Percentiles rank a stretch among this genome's conserved stretches.
Conservation (phyloP, 495 filamentous ascomycete species). For the Cenococcum geophilum region DNA sequence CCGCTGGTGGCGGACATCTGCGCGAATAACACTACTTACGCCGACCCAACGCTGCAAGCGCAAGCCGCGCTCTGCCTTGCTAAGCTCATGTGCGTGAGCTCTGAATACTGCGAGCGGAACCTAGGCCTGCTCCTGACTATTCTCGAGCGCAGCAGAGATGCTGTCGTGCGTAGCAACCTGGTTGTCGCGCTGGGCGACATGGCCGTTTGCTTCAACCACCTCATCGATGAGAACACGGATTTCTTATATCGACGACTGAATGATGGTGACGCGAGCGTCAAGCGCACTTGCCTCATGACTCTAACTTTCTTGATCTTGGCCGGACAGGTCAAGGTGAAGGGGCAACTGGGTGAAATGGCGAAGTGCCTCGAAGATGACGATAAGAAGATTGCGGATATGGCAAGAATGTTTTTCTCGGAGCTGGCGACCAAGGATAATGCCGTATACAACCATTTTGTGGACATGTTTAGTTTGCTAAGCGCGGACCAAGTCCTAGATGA, state of each 20-base stretch:
- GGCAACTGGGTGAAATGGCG: constrained; percentile 98
- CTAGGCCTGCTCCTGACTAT: constrained; percentile 94
- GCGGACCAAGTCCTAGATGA: constrained; percentile 77
- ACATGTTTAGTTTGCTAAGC: constrained; percentile 93
- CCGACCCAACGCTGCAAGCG: constrained; percentile 79
- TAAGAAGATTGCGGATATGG: constrained; percentile 85
- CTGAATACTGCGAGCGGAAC: constrained; percentile 92
- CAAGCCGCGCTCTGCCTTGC: constrained; percentile 94
- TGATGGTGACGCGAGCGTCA: constrained; percentile 81
- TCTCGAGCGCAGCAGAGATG: constrained; percentile 84
- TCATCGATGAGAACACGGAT: constrained; percentile 98
- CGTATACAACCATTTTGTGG: constrained; percentile 98
- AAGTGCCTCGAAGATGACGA: constrained; percentile 96
- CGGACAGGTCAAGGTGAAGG: constrained; percentile 98
- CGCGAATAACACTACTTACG: constrained; percentile 84
- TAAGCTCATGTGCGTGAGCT: constrained; percentile 80
- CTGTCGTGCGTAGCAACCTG: constrained; percentile 87
- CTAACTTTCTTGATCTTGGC: constrained; percentile 95
- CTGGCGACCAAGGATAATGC: constrained; percentile 96
- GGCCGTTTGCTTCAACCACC: constrained; percentile 98
- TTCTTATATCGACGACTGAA: constrained; percentile 92
- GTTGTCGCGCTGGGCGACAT: constrained; percentile 97
- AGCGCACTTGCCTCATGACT: constrained; percentile 97
- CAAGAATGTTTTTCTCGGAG: constrained; percentile 98
- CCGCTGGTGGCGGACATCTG: constrained; percentile 89